Base-by-base conservation (phyloP, 1,284 basidiomycete genomes). In the Farysia itapuensis region DNA sequence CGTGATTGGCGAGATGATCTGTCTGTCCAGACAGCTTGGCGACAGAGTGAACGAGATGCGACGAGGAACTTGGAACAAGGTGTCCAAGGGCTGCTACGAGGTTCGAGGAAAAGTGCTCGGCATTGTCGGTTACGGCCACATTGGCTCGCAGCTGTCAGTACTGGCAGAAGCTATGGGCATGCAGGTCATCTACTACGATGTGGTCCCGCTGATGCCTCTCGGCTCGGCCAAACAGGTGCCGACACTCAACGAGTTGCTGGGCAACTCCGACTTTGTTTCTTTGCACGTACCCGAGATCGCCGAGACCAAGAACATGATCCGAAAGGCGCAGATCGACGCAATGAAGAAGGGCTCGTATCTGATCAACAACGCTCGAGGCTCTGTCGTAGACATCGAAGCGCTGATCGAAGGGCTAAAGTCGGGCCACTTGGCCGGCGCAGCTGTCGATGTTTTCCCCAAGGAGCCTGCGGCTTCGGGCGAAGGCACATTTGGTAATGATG, bases 101-200 rank as follows among this genome's bases (percentile, higher is more conserved):
- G 81, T 98, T 58, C 86, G 95, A 43, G 94, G 94, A 68, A 98
- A 98, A 82, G 94, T 91, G 1, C 84, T 99, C 35, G 95, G 95
- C 52, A 98, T 99, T 67, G 85, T 99, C 26, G 95, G 95, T 32
- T 99, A 97, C 79, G 95, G 95, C 33, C 95, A 99, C 80, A 99
- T 99, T 68, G 95, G 95, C 54, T 84, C 92, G 31, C 95, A 99
- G 79, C 85, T 99, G 48, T 95, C 91, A 21, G 95, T 99, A 24
- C 86, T 99, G 25, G 89, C 94, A 38, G 95, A 99, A 79, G 85
- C 93, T 3, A 89, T 99, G 78, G 95, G 92, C 60, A 90, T 99
- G 83, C 86, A 86, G 38, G 94, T 98, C 67, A 81, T 97, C 69
- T 99, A 97, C 82, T 85, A 92, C 79, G 95, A 99, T 76, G 85